Evolutionary conservation across 352 stramenopile species (phyloP).

Genomic region (Phytopythium montanum): DNA sequence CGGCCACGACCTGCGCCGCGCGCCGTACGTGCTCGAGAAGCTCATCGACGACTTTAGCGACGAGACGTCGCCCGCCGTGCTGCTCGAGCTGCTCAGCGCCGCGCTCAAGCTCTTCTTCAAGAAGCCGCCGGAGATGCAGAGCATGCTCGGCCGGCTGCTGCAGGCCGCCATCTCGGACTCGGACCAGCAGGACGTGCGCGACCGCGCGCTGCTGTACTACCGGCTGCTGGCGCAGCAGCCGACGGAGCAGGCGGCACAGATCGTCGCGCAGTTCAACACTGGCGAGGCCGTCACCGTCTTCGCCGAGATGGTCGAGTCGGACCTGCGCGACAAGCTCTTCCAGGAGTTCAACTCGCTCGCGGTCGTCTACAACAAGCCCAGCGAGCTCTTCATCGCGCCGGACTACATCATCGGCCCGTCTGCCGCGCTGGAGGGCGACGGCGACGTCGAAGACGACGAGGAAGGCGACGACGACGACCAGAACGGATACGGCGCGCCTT

Average conservation of each 20-base stretch:
- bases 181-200: constrained; percentile 94
- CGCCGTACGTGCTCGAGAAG: constrained; percentile 97
- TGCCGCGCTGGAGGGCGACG: constrained; percentile 34
- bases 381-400: constrained; percentile 93
- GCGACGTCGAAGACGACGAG: constrained; percentile 50
- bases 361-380: constrained; percentile 96
- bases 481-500: not conserved
- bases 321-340: constrained; percentile 87
- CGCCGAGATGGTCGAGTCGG: constrained; percentile 77
- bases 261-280: constrained; percentile 80
- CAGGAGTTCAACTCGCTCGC: constrained; percentile 98
- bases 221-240: constrained; percentile 91
- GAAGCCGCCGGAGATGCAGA: constrained; percentile 96
- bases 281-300: constrained; percentile 86
- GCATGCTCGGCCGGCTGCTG: constrained; percentile 96
- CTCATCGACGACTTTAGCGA: constrained; percentile 93
- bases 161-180: constrained; percentile 94
- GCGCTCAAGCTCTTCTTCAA: constrained; percentile 98
- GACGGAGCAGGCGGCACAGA: constrained; percentile 86
- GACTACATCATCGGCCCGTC: constrained; percentile 42
- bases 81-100: constrained; percentile 94
- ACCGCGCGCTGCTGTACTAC: constrained; percentile 98
- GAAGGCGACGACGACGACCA: constrained; percentile 21
- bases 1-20: constrained; percentile 88
- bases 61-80: constrained; percentile 86